Evolutionary conservation across 257 asterid species (phyloP), one percentile per base, ranked within the genome.

Genomic region (Verbena officinalis): DNA sequence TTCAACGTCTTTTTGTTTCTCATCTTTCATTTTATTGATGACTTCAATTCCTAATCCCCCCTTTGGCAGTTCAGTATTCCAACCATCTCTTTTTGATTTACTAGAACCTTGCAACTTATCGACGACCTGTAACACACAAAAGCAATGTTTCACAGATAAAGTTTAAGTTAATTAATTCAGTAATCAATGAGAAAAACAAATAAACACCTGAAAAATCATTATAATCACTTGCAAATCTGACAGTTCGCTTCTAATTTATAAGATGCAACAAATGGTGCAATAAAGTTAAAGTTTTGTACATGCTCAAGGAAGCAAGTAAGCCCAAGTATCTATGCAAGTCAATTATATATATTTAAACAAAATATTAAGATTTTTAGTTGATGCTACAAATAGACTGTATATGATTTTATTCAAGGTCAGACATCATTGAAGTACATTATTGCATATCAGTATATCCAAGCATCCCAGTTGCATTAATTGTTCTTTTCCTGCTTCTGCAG

Each of bases 61-160:
- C 56, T 55, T 61, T 8, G 97, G 96, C 75, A 94, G 82, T 81
- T 88, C 97, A 67, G 80, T 78, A 60, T 71, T 83, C 97, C 96
- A 90, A 67, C 83, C 96, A 64, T 83, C 95, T 82, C 86, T 81
- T 74, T 85, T 84, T 11, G 95, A 86, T 77, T 91, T 90, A 66
- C 95, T 83, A 55, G 97, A 80, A 77, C 93, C 82, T 81, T 90
- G 96, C 87, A 94, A 70, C 81, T 88, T 71, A 72, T 79, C 81
- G 55, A 94, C 97, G 71, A 90, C 96, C 99, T 94, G 73, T 76
- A 72, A 22, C 51, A 58, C 17, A 46, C 27, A 62, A 21, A 54
- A 52, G 9, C 23, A 30, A 30, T 43, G 56, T 54, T 38, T 30
- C 43, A 60, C 43, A 64, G 53, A 71, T 46, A 21, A 34, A 55